Conservation (phyloP, 148 eudicot species). For the Salicornia ramosissima region DNA sequence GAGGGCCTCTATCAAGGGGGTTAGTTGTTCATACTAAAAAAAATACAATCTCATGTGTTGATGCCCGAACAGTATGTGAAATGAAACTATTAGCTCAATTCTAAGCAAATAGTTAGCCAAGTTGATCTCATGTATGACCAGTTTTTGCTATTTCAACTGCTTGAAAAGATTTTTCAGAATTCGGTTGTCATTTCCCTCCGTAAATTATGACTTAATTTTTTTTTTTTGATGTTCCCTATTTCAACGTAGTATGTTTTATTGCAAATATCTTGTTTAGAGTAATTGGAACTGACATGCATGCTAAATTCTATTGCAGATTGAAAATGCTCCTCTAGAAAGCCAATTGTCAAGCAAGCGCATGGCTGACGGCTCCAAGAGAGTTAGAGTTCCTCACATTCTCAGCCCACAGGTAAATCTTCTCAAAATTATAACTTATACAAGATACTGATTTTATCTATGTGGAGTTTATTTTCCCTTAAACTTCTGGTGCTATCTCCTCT, state of each 20-base stretch:
- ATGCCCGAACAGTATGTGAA: no score
- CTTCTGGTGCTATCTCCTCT: neutral
- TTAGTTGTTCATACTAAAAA: no score
- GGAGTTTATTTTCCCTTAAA: neutral
- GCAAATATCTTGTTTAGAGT: neutral
- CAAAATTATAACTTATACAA: neutral
- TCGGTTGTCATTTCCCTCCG: no score
- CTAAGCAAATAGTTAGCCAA: neutral
- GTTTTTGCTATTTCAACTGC: neutral
- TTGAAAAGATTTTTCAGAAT: neutral
- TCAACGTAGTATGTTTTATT: no score
- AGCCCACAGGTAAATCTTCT: conserved; percentile 48
- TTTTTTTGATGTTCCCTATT: no score
- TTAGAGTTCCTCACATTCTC: conserved; percentile 55
- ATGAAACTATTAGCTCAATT: no score
- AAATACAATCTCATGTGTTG: no score
- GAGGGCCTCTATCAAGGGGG: no score
- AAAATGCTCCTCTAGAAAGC: conserved; percentile 35
- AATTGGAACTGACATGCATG: neutral
- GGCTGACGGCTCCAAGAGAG: conserved; percentile 87
- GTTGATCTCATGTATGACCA: neutral
- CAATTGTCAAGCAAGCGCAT: conserved; percentile 50
- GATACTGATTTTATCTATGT: neutral
- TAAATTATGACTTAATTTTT: neutral
- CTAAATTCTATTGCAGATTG: conserved; percentile 42